phyloP scores from a whole-genome alignment of 176 grass and related monocot species.

The Echinochloa phyllopogon region DNA sequence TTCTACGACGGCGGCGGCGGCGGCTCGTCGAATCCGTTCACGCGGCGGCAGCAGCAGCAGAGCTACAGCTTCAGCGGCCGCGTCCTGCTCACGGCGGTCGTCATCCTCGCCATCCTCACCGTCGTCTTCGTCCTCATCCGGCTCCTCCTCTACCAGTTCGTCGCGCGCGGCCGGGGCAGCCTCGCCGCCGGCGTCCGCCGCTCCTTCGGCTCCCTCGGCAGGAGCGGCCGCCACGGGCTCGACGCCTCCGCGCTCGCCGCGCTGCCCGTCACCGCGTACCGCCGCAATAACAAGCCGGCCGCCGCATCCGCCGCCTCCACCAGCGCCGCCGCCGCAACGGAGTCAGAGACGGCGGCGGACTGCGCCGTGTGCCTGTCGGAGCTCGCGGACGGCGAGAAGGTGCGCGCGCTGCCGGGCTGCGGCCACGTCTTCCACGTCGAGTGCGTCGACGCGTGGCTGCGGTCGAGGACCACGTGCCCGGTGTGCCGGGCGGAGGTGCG shows the following conservation, averaged over 20 bases:
- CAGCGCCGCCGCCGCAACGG: neutral
- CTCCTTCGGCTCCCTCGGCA: slow-evolving; percentile 35
- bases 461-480: slow-evolving; percentile 56
- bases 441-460: slow-evolving; percentile 78
- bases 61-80: slow-evolving; percentile 31
- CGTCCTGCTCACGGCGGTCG: slow-evolving; percentile 44
- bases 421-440: slow-evolving; percentile 71
- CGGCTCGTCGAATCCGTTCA: neutral
- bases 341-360: neutral
- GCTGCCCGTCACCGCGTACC: slow-evolving; percentile 52
- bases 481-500: slow-evolving; percentile 63
- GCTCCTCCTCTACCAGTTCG: slow-evolving; percentile 23
- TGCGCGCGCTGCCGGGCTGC: slow-evolving; percentile 54
- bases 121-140: slow-evolving; percentile 48
- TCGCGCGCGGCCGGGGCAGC: slow-evolving; percentile 8
- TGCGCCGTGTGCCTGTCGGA: slow-evolving; percentile 71
- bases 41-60: neutral
- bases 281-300: neutral
- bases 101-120: slow-evolving; percentile 41
- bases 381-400: slow-evolving; percentile 65
- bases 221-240: slow-evolving; percentile 39
- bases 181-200: slow-evolving; percentile 23
- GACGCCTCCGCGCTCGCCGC: slow-evolving; percentile 45
- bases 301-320: neutral
- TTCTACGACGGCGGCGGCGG: neutral